Conservation (phyloP, 2,329 filamentous ascomycete genomes). For the Xylogone sp. region DNA sequence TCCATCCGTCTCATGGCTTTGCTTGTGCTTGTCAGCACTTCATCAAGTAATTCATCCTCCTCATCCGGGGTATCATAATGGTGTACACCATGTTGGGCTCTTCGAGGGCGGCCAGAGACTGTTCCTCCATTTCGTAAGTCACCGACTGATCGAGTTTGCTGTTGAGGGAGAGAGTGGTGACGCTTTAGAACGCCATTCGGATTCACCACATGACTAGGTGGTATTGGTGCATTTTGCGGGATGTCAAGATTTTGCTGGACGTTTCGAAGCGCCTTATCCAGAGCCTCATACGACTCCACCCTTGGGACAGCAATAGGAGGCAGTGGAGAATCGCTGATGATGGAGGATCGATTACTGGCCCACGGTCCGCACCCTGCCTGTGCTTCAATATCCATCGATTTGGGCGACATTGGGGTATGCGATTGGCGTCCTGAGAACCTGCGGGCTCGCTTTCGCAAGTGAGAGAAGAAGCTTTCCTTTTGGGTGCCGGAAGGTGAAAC, state of each 20-base stretch:
- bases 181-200: conserved; percentile 55
- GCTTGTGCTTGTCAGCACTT: conserved; percentile 75
- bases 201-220: conserved; percentile 48
- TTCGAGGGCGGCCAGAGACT: conserved; percentile 74
- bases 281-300: conserved; percentile 54
- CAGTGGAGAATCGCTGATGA: conserved; percentile 60
- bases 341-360: conserved; percentile 80
- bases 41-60: conserved; percentile 92
- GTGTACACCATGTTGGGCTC: conserved; percentile 74
- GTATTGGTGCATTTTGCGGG: conserved; percentile 38
- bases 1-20: conserved; percentile 71
- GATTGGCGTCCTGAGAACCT: conserved; percentile 83
- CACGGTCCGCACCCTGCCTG: conserved; percentile 88
- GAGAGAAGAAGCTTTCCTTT: conserved; percentile 97
- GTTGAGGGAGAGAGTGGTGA: conserved; percentile 61
- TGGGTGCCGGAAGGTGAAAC: conserved; percentile 74
- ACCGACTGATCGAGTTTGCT: conserved; percentile 52
- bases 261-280: conserved; percentile 55
- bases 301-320: conserved; percentile 47
- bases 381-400: conserved; percentile 85
- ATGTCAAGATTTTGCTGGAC: conserved; percentile 47
- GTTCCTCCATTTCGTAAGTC: conserved; percentile 56
- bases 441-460: conserved; percentile 87
- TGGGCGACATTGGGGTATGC: conserved; percentile 73
- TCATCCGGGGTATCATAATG: conserved; percentile 94